phyloP scores from a whole-genome alignment of 371 early-diverging fungal genomes.

The Aphelidium insulamus region DNA sequence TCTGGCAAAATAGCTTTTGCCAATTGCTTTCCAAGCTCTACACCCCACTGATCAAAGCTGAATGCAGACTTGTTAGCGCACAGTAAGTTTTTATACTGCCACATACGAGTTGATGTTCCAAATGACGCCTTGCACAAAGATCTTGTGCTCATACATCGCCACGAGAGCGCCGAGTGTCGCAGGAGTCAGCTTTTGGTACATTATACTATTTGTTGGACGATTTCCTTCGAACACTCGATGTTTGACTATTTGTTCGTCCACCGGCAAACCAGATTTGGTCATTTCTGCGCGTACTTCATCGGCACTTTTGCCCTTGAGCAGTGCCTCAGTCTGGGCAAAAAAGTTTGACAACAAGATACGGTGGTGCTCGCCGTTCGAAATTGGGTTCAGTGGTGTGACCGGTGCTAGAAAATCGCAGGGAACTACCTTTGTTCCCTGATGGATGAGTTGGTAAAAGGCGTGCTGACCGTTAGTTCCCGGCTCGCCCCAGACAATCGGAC shows the following conservation, averaged over 20 bases:
- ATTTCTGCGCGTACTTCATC: slow-evolving; percentile 42
- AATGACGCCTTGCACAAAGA: slow-evolving; percentile 92
- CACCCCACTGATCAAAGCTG: slow-evolving; percentile 98
- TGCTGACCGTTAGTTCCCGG: slow-evolving; percentile 99
- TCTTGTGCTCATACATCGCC: slow-evolving; percentile 98
- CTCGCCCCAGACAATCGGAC: slow-evolving; percentile 98
- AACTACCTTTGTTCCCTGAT: slow-evolving; percentile 93
- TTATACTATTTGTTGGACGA: slow-evolving; percentile 87
- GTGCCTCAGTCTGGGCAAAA: slow-evolving; percentile 95
- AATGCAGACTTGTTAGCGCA: not conserved
- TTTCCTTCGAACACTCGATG: slow-evolving; percentile 93
- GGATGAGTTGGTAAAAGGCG: slow-evolving; percentile 98
- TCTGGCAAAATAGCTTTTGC: slow-evolving; percentile 89
- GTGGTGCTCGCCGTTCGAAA: slow-evolving; percentile 53
- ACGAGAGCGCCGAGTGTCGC: slow-evolving; percentile 79
- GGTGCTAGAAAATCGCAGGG: slow-evolving; percentile 94
- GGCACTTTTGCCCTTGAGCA: slow-evolving; percentile 79
- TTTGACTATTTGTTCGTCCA: slow-evolving; percentile 41
- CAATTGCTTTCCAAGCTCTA: slow-evolving; percentile 96
- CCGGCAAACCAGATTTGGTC: slow-evolving; percentile 26
- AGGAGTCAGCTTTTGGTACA: slow-evolving; percentile 84
- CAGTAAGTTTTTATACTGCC: not conserved
- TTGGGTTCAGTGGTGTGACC: slow-evolving; percentile 66
- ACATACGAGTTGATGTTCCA: slow-evolving; percentile 96
- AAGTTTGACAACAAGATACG: slow-evolving; percentile 92